Evolutionary conservation across 2,329 filamentous ascomycete species (phyloP).

Genomic region (Zalaria obscura): DNA sequence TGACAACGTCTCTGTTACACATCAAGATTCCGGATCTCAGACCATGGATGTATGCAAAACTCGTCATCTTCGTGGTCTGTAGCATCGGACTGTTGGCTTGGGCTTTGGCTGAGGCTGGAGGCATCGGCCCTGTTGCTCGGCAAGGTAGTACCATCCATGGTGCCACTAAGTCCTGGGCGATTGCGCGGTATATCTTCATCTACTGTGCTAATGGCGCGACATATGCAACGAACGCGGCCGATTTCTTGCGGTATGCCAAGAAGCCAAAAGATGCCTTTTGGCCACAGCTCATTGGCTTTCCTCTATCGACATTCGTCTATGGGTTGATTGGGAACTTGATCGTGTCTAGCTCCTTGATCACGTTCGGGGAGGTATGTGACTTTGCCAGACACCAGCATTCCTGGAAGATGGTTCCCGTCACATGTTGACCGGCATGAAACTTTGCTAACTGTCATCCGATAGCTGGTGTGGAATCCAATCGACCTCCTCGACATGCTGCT

Average conservation of each 20-base stretch:
- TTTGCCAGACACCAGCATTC: too few species aligned
- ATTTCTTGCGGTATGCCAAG: constrained; percentile 29
- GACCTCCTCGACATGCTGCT: constrained; percentile 22
- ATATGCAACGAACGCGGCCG: constrained; percentile 27
- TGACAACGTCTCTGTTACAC: too few species aligned
- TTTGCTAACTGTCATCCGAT: too few species aligned
- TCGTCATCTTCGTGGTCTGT: constrained; percentile 1
- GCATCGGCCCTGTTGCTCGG: constrained; percentile 1
- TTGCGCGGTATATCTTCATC: constrained; percentile 23
- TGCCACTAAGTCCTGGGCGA: constrained; percentile 15
- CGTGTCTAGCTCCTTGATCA: constrained; percentile 15
- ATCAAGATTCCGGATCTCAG: too few species aligned
- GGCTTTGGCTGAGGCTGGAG: constrained; percentile 1
- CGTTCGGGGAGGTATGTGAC: constrained; percentile 17
- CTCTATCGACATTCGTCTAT: constrained; percentile 24
- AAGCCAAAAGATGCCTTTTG: constrained; percentile 26
- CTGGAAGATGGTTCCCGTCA: too few species aligned
- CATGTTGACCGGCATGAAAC: too few species aligned
- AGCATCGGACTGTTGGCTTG: constrained; percentile 1
- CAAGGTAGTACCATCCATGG: neutral
- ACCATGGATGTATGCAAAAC: neutral
- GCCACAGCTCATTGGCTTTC: constrained; percentile 26
- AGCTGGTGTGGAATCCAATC: constrained; percentile 20
- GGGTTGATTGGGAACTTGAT: constrained; percentile 26
- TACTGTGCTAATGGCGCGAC: constrained; percentile 20